These are phyloP conservation scores for Boletus coccyginus DNA, from an alignment of 768 basidiomycete genomes.

Conservation along the genomic window DNA sequence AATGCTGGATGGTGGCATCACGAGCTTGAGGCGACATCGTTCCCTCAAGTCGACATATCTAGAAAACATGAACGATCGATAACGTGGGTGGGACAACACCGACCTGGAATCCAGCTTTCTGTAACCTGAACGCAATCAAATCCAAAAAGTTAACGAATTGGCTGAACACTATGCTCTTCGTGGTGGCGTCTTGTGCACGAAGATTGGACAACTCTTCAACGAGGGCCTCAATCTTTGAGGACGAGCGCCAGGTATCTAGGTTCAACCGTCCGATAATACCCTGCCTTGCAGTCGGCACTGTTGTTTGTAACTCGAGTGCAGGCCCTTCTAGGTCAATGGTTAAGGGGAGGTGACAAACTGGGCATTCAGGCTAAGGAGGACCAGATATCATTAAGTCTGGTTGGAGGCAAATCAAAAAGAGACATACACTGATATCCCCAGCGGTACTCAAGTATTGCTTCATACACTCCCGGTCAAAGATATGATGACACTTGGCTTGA, in stretches of 20 bases:
- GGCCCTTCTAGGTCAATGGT: conserved; percentile 97
- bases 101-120: conserved; percentile 88
- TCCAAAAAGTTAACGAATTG: conserved; percentile 95
- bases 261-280: conserved; percentile 92
- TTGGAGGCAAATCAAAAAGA: neutral
- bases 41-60: conserved; percentile 94
- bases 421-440: conserved; percentile 58
- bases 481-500: conserved; percentile 86
- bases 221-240: conserved; percentile 96
- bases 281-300: conserved; percentile 53
- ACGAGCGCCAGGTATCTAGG: conserved; percentile 87
- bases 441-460: conserved; percentile 83
- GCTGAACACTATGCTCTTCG: conserved; percentile 95
- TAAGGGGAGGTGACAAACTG: conserved; percentile 88
- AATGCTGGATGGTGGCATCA: conserved; percentile 92
- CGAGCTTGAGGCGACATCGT: conserved; percentile 96
- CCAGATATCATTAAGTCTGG: neutral
- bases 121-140: conserved; percentile 87
- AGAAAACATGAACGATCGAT: neutral
- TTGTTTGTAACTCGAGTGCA: conserved; percentile 79
- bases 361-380: conserved; percentile 73
- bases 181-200: conserved; percentile 79
- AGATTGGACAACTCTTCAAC: conserved; percentile 91
- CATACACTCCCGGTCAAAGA: conserved; percentile 96
- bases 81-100: conserved; percentile 21